Conservation (phyloP, 805 yeast genomes). For the Lachancea quebecensis region DNA sequence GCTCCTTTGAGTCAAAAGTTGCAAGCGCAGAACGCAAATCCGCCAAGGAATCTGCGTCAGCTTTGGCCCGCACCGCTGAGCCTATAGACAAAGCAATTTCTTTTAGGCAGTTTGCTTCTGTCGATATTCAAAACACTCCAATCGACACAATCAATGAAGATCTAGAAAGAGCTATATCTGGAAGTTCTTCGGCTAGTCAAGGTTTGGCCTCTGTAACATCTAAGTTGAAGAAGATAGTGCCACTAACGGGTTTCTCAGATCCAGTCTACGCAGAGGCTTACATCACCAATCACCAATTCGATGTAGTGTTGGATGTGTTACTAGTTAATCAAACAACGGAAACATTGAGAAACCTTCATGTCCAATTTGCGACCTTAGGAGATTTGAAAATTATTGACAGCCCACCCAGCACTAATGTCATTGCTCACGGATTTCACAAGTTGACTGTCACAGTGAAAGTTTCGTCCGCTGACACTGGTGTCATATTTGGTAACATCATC, state of each 20-base stretch:
- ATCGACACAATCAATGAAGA: conserved; percentile 52
- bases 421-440: conserved; percentile 96
- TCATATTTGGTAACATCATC: conserved; percentile 92
- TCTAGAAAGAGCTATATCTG: conserved; percentile 43
- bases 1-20: conserved; percentile 72
- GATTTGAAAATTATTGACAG: conserved; percentile 91
- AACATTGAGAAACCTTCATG: conserved; percentile 83
- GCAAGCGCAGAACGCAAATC: conserved; percentile 51
- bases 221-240: conserved; percentile 80
- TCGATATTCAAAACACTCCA: conserved; percentile 32
- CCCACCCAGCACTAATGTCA: conserved; percentile 82
- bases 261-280: conserved; percentile 98
- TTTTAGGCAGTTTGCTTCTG: conserved; percentile 69
- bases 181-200: conserved; percentile 38
- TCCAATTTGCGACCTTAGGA: conserved; percentile 93
- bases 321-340: conserved; percentile 90
- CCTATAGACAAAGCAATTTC: conserved; percentile 71
- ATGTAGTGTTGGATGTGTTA: conserved; percentile 87
- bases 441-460: conserved; percentile 87
- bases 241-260: conserved; percentile 96
- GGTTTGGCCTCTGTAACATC: conserved; percentile 61
- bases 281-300: conserved; percentile 93
- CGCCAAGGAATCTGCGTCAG: conserved; percentile 49
- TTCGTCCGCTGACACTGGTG: conserved; percentile 96
- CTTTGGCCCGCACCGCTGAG: conserved; percentile 55